Conservation (phyloP, 164 flowering plant genomes). For the Aristolochia contorta region DNA sequence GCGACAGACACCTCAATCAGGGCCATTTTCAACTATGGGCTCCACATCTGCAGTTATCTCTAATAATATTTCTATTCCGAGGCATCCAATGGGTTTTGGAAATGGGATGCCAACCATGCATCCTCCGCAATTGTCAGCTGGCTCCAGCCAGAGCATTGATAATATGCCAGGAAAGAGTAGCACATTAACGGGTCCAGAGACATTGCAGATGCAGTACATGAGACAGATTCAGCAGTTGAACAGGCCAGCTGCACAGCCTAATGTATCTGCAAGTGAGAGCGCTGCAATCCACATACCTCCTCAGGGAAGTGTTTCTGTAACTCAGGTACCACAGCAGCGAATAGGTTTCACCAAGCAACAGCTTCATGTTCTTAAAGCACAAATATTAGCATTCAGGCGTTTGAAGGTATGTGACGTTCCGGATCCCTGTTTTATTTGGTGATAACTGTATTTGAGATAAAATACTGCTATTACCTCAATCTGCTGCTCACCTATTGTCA, state of each 20-base stretch:
- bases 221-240: slow-evolving; percentile 45
- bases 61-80: slow-evolving; percentile 35
- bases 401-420: slow-evolving; percentile 47
- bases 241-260: slow-evolving; percentile 40
- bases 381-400: slow-evolving; percentile 90
- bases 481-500: too few relatives aligned
- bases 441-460: neutral
- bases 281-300: slow-evolving; percentile 22
- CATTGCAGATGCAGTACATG: slow-evolving; percentile 44
- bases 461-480: neutral
- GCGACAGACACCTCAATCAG: slow-evolving; percentile 38
- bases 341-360: slow-evolving; percentile 89
- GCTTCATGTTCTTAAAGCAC: slow-evolving; percentile 95
- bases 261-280: slow-evolving; percentile 36
- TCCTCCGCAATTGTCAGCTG: slow-evolving; percentile 45
- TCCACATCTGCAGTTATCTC: slow-evolving; percentile 26
- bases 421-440: too few relatives aligned
- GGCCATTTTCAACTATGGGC: slow-evolving; percentile 36
- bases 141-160: slow-evolving; percentile 40
- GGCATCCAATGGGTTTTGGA: slow-evolving; percentile 34
- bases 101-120: slow-evolving; percentile 59
- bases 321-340: slow-evolving; percentile 36
- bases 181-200: slow-evolving; percentile 28
- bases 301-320: slow-evolving; percentile 32
- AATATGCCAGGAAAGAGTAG: slow-evolving; percentile 25